Evolutionary conservation across 2,329 filamentous ascomycete species (phyloP), one percentile per base, ranked within the genome.

Genomic region (Colletotrichum aenigma): DNA sequence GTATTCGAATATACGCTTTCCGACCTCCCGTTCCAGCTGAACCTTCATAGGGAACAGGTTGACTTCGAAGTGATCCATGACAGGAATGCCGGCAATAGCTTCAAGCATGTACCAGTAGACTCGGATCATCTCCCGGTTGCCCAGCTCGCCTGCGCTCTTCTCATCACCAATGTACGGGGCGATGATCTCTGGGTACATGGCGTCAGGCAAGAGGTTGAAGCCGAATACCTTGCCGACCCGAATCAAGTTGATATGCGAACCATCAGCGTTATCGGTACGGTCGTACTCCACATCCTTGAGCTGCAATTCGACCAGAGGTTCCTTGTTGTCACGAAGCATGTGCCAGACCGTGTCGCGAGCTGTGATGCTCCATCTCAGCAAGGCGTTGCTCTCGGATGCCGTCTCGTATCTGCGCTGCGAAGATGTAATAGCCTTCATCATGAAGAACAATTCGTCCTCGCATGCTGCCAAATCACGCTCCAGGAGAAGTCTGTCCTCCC

Each of bases 341-440:
- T 98, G 97, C 96, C 97, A 99, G 15, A 98, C 96, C 78, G 99
- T 97, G 82, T 99, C 96, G 56, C 94, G 93, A 3, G 96, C 96
- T n/a, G 95, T 94, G 75, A 99, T 95, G 82, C 95, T 97, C 94
- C 96, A 98, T 79, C 95, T 93, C 70, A 99, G 85, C 55, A 98
- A 88, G 7, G 96, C 96, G 75, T 92, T 96, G 72, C 93, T 94
- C 77, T 95, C 91, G 8, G 92, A 91, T 66, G 92, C 88, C 62
- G 91, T 91, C 76, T 98, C 95, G 77, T 92, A 93, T 82, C 96
- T 97, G 75, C 96, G 91, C 84, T 99, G 97, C 7, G 96, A 97
- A 4, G 96, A 97, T 2, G 97, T 99, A 82, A 99, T 99, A 52
- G 97, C 97, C 81, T 99, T 98, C 97, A 99, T 98, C 88, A 99